Evolutionary conservation across 2,329 filamentous ascomycete genomes (phyloP).

Genomic region (Trichoderma guizhouense): DNA sequence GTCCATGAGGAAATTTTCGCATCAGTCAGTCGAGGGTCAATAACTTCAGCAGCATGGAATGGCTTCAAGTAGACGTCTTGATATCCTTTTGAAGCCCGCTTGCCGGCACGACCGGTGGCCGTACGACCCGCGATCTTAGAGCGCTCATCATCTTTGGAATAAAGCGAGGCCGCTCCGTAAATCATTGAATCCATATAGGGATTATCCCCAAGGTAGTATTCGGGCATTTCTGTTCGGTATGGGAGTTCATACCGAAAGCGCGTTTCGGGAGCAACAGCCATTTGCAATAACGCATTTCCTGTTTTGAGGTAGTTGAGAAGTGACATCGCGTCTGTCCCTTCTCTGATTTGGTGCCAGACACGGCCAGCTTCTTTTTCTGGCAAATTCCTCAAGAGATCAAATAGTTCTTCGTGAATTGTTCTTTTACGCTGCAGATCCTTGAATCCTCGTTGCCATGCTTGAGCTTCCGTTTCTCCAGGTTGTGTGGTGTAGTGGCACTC

Average conservation of each 20-base stretch:
- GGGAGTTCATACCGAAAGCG: conserved; percentile 36
- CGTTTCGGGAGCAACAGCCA: conserved; percentile 32
- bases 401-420: neutral
- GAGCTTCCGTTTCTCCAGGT: neutral
- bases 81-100: neutral
- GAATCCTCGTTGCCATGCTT: neutral
- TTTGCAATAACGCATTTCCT: conserved; percentile 35
- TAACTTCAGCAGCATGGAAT: conserved; percentile 20
- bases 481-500: neutral
- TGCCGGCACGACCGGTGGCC: no score
- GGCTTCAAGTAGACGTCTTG: conserved; percentile 28
- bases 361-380: neutral
- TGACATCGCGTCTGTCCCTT: neutral
- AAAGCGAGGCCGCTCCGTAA: conserved; percentile 19
- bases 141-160: neutral
- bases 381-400: neutral
- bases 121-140: neutral
- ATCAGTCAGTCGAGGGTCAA: conserved; percentile 30
- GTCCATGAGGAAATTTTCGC: conserved; percentile 21
- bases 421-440: neutral
- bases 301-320: conserved; percentile 32
- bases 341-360: neutral
- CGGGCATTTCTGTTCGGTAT: conserved; percentile 25
- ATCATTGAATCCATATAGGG: conserved; percentile 24
- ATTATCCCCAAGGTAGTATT: conserved; percentile 23